These are phyloP conservation scores for Syncephalastrum sp. DNA, from an alignment of 371 early-diverging fungal species.

Conservation along the genomic window DNA sequence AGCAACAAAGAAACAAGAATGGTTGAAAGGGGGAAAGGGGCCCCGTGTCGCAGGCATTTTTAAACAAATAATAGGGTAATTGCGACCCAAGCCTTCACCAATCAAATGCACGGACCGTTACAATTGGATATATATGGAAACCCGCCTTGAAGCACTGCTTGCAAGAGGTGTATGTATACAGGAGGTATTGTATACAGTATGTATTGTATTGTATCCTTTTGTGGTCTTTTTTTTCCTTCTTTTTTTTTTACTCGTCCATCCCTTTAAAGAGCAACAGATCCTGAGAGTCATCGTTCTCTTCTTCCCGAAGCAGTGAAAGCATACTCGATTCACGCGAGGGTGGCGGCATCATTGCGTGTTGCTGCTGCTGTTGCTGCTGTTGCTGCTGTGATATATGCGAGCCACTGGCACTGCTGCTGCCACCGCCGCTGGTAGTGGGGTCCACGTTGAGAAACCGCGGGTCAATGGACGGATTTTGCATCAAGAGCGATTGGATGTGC, in stretches of 20 bases:
- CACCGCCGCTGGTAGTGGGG: not conserved
- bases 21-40: conserved; percentile 5
- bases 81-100: too few relatives aligned
- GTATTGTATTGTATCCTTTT: too few relatives aligned
- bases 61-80: too few relatives aligned
- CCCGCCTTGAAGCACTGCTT: too few relatives aligned
- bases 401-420: not conserved
- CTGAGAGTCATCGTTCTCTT: conserved; percentile 9
- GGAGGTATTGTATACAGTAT: too few relatives aligned
- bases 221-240: too few relatives aligned
- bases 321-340: not conserved
- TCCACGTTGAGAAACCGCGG: conserved; percentile 4
- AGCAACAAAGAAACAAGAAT: conserved; percentile 16
- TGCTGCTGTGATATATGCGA: conserved; percentile 5
- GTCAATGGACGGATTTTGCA: conserved; percentile 50
- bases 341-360: conserved; percentile 8
- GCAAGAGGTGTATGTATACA: too few relatives aligned
- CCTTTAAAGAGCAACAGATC: conserved; percentile 21
- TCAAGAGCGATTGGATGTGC: conserved; percentile 8
- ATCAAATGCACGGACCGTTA: too few relatives aligned
- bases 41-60: not conserved
- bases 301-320: not conserved
- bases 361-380: conserved; percentile 6
- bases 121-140: too few relatives aligned
- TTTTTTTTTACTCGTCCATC: not conserved